phyloP scores from a whole-genome alignment of 208 protist species.

The Trypanosomatidae sp. region DNA sequence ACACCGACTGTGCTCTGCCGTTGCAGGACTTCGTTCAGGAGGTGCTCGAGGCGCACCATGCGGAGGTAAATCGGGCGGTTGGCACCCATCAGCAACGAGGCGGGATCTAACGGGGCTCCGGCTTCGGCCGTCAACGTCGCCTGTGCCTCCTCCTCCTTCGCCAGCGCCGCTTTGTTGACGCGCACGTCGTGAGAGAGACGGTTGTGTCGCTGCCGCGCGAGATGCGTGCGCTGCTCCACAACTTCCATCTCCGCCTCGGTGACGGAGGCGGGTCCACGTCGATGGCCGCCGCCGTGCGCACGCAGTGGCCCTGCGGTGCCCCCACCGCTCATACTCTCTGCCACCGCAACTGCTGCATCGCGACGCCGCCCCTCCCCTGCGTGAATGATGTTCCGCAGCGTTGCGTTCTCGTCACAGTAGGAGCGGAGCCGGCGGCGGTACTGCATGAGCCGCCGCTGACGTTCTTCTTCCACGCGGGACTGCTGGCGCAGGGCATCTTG shows the following conservation, averaged over 20 bases:
- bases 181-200: slow-evolving; percentile 47
- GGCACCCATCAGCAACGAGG: slow-evolving; percentile 22
- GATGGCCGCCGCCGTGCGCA: no score
- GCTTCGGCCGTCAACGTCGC: not conserved
- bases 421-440: slow-evolving; percentile 52
- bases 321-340: slow-evolving; percentile 1
- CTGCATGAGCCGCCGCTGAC: slow-evolving; percentile 32
- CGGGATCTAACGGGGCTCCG: not conserved
- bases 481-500: slow-evolving; percentile 34
- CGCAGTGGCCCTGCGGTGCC: no score
- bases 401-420: slow-evolving; percentile 63
- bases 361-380: slow-evolving; percentile 32
- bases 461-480: slow-evolving; percentile 34
- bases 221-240: slow-evolving; percentile 42
- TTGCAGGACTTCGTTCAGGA: slow-evolving; percentile 86
- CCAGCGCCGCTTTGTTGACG: slow-evolving; percentile 6
- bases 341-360: slow-evolving; percentile 6
- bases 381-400: slow-evolving; percentile 57
- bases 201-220: slow-evolving; percentile 48
- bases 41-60: slow-evolving; percentile 90
- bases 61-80: slow-evolving; percentile 64
- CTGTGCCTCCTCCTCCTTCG: not conserved
- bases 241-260: slow-evolving; percentile 63
- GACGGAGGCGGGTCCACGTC: slow-evolving; percentile 33
- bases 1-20: slow-evolving; percentile 84